Conservation (phyloP, 202 grass and related monocot species). For the Miscanthus sacchariflorus region DNA sequence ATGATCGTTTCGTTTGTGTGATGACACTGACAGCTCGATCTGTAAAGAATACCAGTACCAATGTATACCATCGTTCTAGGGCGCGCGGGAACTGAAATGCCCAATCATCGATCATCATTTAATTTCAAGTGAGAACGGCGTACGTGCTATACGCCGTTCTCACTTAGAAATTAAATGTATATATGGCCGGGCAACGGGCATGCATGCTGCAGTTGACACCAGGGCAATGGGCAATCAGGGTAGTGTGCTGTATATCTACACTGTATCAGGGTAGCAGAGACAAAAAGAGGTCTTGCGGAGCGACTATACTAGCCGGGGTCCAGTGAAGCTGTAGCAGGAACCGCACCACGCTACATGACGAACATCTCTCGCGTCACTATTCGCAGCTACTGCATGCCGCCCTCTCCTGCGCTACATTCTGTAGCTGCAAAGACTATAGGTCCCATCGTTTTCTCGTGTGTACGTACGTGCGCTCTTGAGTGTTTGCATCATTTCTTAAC, state of each 20-base stretch:
- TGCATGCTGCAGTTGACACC: too few species aligned
- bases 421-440: conserved; percentile 11
- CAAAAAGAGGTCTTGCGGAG: conserved; percentile 48
- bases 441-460: too few species aligned
- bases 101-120: too few species aligned
- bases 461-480: too few species aligned
- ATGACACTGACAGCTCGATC: conserved; percentile 36
- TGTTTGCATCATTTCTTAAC: too few species aligned
- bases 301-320: background rate
- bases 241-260: too few species aligned
- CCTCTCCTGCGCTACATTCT: conserved; percentile 35
- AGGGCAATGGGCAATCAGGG: too few species aligned
- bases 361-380: conserved; percentile 38
- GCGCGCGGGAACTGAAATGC: background rate
- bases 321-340: conserved; percentile 6
- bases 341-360: conserved; percentile 40
- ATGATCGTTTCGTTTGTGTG: conserved; percentile 39
- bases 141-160: too few species aligned
- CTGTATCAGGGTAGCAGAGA: background rate
- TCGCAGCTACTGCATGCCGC: background rate
- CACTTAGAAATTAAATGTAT: too few species aligned
- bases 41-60: background rate
- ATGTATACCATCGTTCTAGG: background rate
- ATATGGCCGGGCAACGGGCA: too few species aligned
- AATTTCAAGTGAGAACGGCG: background rate